A percentile compares a stretch with the other conserved stretches of the same genome.
Evolutionary conservation across 306 rosid genomes (phyloP).

Genomic region (Cucurbita moschata): DNA sequence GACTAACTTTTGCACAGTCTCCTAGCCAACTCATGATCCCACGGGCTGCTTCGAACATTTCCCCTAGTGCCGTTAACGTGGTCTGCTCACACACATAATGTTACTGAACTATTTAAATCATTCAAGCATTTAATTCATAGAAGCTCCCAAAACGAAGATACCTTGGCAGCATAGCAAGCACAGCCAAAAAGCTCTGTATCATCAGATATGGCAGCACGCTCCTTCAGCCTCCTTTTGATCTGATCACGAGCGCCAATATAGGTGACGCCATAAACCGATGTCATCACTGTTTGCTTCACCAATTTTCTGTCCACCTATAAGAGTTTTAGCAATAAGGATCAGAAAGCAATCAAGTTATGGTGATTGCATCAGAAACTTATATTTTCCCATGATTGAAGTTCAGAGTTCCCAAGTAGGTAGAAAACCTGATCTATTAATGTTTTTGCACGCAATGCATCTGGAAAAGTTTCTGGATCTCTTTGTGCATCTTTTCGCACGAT

Average conservation of each 20-base stretch:
- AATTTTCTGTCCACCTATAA: constrained; percentile 82
- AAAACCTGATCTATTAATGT: constrained; percentile 57
- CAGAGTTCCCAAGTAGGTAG: not conserved
- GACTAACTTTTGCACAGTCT: constrained; percentile 83
- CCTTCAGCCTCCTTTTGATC: constrained; percentile 82
- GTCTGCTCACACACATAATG: constrained; percentile 32
- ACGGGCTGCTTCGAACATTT: constrained; percentile 95
- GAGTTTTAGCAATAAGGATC: constrained; percentile 13
- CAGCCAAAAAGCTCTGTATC: constrained; percentile 48
- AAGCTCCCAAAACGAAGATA: not conserved
- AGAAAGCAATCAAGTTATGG: not conserved
- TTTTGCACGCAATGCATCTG: constrained; percentile 63
- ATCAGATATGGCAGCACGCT: constrained; percentile 45
- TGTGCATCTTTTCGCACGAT: constrained; percentile 62
- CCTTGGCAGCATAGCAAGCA: constrained; percentile 94
- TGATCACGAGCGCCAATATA: constrained; percentile 90
- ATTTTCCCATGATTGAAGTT: not conserved
- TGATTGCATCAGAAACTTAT: not conserved
- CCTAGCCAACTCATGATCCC: constrained; percentile 90
- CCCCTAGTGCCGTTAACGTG: constrained; percentile 77
- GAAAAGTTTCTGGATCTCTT: constrained; percentile 53
- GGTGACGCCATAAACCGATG: constrained; percentile 97
- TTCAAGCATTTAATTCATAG: not conserved
- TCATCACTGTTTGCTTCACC: constrained; percentile 99
- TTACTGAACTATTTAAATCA: not conserved